Conservation (phyloP, 768 basidiomycete genomes). For the Rhodotorula toruloides region DNA sequence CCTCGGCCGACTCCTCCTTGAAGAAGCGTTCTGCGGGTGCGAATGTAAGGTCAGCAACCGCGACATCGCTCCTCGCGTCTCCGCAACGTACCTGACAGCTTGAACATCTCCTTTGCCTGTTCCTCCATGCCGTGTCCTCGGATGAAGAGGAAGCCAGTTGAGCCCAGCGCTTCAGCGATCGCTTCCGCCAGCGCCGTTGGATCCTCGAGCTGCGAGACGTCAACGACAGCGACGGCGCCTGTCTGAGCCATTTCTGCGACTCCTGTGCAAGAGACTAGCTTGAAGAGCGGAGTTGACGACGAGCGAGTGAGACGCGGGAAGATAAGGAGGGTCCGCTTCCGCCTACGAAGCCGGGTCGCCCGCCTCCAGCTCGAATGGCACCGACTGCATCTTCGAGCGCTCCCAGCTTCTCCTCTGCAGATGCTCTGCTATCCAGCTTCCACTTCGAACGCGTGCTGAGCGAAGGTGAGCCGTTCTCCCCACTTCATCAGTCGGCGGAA, state of each 20-base stretch:
- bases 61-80: neutral
- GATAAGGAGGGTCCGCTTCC: neutral
- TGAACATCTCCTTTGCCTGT: slow-evolving; percentile 24
- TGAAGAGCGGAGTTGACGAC: too few species aligned
- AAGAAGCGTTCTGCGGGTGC: slow-evolving; percentile 28
- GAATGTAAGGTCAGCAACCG: neutral
- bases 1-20: slow-evolving; percentile 20
- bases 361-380: neutral
- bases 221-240: slow-evolving; percentile 14
- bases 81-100: slow-evolving; percentile 13
- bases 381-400: neutral
- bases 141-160: slow-evolving; percentile 30
- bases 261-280: too few species aligned
- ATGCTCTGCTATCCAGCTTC: slow-evolving; percentile 47
- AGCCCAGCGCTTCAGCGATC: neutral
- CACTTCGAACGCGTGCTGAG: slow-evolving; percentile 50
- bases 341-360: neutral
- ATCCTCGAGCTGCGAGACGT: slow-evolving; percentile 5
- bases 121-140: slow-evolving; percentile 22
- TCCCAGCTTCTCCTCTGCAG: slow-evolving; percentile 14
- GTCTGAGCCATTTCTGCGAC: neutral
- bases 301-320: neutral
- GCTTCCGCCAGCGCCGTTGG: slow-evolving; percentile 7
- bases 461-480: slow-evolving; percentile 39
- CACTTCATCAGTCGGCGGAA: slow-evolving; percentile 45